A percentile compares a stretch with the other conserved stretches of the same genome.
Evolutionary conservation across 176 grass and related monocot species (phyloP).

Genomic region (Aegilops tauschii): DNA sequence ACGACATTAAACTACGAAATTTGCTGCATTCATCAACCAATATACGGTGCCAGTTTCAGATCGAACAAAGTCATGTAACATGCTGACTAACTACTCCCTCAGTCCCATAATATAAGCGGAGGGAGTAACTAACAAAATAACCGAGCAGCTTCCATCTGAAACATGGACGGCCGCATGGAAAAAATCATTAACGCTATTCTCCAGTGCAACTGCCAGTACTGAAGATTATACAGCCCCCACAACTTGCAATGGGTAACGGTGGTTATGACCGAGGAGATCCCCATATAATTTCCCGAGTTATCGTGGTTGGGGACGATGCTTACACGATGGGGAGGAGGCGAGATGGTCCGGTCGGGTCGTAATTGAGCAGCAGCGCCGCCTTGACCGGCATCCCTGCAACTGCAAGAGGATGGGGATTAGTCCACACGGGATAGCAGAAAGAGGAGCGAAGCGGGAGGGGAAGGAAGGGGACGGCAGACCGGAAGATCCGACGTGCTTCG

Average conservation of each 20-base stretch:
- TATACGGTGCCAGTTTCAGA: background rate
- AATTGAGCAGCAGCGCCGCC: conserved; percentile 77
- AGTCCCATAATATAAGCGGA: no score
- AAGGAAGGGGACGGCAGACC: conserved; percentile 25
- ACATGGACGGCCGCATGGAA: background rate
- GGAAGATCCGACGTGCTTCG: conserved; percentile 54
- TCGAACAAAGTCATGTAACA: background rate
- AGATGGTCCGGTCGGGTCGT: conserved; percentile 60
- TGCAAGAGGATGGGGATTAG: conserved; percentile 17
- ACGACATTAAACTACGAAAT: background rate
- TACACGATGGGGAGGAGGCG: conserved; percentile 79
- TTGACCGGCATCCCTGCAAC: conserved; percentile 51
- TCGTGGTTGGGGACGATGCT: background rate
- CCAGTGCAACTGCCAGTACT: background rate
- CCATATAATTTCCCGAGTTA: background rate
- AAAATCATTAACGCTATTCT: background rate
- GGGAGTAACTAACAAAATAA: background rate
- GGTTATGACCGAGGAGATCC: background rate
- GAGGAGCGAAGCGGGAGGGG: background rate
- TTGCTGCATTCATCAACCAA: background rate
- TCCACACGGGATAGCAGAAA: background rate
- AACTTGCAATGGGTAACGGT: no score
- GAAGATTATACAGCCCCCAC: background rate
- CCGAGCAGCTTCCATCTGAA: background rate
- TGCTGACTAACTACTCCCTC: no score